Evolutionary conservation across 805 yeast genomes (phyloP), one percentile per base, ranked within the genome.

Genomic region (Candida argentea): DNA sequence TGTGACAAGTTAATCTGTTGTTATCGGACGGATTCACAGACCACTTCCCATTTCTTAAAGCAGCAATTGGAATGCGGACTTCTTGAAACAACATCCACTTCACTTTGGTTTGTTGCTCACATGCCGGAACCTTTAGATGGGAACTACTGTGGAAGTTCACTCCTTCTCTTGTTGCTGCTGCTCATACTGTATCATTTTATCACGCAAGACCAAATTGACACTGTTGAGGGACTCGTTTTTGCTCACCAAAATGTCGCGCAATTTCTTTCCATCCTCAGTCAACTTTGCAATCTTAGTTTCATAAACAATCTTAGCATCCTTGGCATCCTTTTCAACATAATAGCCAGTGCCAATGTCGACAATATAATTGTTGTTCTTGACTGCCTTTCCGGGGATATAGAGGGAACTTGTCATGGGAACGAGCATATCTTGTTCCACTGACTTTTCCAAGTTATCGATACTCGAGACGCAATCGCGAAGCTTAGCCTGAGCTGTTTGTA

Each of bases 331-430:
- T 48, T 85, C 95, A 11, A 86, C 87, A 48, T 70, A 91, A 50
- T 91, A 91, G 3, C 97, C 97, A 0, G 98, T 91, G 20, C 98
- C 98, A 15, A 91, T 77, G 48, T 91, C 98, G 6, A 91, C 95
- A 49, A 91, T 62, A 43, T 79, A 91, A 33, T 68, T 74, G 34
- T 76, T 68, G 28, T 67, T 67, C 33, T 79, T 73, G 24, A 65
- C 62, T 28, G 83, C 67, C 30, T 62, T 70, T 2, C 97, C 98
- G 4, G 95, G 94, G 16, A 91, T 79, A 41, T 91, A 91, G 22
- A 91, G 59, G 0, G 95, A 84, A 12, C 86, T 67, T 0, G 97
- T 84, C 35, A 93, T 65, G 5, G 98, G 98, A 1, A 91, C 84
- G 37, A 91, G 60, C 13, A 89, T 50, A 19, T 72, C 69, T 1